These are phyloP conservation scores for Tylopilus intermedius DNA, from an alignment of 768 basidiomycete genomes.

Conservation along the genomic window DNA sequence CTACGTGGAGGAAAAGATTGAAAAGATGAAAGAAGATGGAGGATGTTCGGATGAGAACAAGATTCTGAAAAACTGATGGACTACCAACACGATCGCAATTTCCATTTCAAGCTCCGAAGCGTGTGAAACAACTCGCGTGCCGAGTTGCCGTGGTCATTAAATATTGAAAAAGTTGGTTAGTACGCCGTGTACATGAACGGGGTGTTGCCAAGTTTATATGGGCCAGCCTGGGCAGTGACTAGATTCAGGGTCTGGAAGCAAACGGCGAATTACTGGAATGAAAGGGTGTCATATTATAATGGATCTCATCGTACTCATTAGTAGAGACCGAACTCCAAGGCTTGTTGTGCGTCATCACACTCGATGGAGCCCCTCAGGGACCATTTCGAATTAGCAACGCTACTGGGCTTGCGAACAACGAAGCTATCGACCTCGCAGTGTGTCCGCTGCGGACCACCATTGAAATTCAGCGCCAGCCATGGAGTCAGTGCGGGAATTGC, in stretches of 20 bases:
- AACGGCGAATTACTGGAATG: neutral
- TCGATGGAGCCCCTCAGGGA: neutral
- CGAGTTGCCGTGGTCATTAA: conserved; percentile 14
- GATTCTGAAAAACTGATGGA: conserved; percentile 7
- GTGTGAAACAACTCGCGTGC: conserved; percentile 12
- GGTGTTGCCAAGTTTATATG: too few species aligned
- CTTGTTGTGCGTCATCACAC: too few species aligned
- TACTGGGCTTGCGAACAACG: too few species aligned
- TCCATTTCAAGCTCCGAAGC: conserved; percentile 40
- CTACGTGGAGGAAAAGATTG: conserved; percentile 20
- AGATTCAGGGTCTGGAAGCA: neutral
- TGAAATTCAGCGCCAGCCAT: too few species aligned
- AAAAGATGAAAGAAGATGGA: conserved; percentile 27
- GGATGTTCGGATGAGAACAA: conserved; percentile 18
- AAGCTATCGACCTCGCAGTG: too few species aligned
- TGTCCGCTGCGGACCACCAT: too few species aligned
- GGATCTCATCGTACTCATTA: neutral
- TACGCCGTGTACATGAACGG: too few species aligned
- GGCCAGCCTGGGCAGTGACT: too few species aligned
- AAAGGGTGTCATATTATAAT: neutral
- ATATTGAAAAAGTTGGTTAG: too few species aligned
- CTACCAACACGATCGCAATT: conserved; percentile 22
- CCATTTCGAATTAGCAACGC: neutral
- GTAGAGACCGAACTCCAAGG: too few species aligned
- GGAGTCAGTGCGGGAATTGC: conserved; percentile 12